Percentiles rank a stretch among this genome's conserved stretches.
phyloP scores from a whole-genome alignment of 140 eudicot genomes.

The Oenanthe javanica region DNA sequence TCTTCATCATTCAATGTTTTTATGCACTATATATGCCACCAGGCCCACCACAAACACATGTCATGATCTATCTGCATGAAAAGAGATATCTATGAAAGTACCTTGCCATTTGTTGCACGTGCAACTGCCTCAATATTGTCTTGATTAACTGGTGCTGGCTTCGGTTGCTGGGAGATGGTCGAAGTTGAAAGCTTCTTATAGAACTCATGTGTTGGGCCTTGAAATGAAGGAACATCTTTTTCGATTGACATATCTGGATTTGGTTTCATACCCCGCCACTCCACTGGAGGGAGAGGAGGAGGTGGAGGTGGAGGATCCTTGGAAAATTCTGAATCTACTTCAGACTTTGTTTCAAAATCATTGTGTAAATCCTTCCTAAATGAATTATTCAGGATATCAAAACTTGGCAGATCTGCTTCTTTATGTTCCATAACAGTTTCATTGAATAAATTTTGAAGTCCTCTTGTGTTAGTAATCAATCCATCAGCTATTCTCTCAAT shows the following conservation, averaged over 20 bases:
- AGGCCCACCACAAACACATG: background rate
- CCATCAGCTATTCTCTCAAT: conserved; percentile 29
- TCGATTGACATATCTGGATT: conserved; percentile 27
- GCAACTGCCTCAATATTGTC: conserved; percentile 26
- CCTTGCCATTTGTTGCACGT: conserved; percentile 33
- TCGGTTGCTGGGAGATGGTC: conserved; percentile 38
- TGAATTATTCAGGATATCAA: conserved; percentile 37
- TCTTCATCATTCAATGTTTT: background rate
- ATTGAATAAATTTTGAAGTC: conserved; percentile 21
- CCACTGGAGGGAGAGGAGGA: conserved; percentile 78
- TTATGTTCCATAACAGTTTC: conserved; percentile 28
- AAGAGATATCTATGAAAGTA: conserved; percentile 11
- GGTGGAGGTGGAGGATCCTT: conserved; percentile 42
- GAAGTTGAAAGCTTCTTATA: conserved; percentile 29
- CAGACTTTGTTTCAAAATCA: conserved; percentile 12
- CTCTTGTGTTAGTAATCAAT: conserved; percentile 15
- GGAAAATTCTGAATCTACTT: conserved; percentile 20
- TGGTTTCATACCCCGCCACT: conserved; percentile 60
- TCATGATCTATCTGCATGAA: background rate
- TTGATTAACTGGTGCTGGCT: conserved; percentile 41
- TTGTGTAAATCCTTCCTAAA: conserved; percentile 22
- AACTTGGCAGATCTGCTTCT: conserved; percentile 45
- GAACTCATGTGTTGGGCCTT: conserved; percentile 29
- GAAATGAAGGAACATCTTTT: conserved; percentile 26
- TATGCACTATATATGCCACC: background rate